Base-by-base conservation (phyloP, 345 rosid genomes). In the Populus nigra region DNA sequence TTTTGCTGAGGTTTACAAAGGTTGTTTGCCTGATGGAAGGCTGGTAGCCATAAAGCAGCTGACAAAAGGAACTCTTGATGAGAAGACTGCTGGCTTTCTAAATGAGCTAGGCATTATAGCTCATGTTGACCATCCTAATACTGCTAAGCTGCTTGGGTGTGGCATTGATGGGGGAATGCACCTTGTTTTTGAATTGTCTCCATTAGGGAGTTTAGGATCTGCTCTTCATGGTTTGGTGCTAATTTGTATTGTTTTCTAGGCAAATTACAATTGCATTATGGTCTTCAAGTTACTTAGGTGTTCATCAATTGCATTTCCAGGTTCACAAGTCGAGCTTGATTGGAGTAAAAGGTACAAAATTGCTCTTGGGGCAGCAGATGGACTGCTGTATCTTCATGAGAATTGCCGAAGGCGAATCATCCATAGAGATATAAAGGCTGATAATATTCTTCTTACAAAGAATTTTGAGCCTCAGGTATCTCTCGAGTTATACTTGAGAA, bases 401-500 rank as follows among this genome's bases (percentile, higher is more conserved):
- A 65, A 76, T 80, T 90, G 99, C 87, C 90, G 85, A 55, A 93
- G 85, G 82, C 81, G 99, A 80, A 93, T 95, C 86, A 95, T 95
- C 82, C 99, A 95, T 78, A 86, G 99, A 82, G 99, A 95, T 80
- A 95, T 95, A 75, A 95, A 95, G 88, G 91, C 90, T 15, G 99
- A 95, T 78, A 95, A 93, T 79, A 91, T 95, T 82, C 93, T 95
- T 72, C 97, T 95, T 69, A 88, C 98, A 0, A 91, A 91, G 70
- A 91, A 93, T 80, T 95, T 89, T 77, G 94, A 87, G 85, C 92
- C 99, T 77, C 96, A 94, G 93, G 96, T 91, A 89, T 68, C 47
- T 79, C 68, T 76, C 81, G 35, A 72, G 76, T 77, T 77, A 61
- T 36, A 73, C 7, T 39, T n/a, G 49, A 50, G 55, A 76, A 75